Evolutionary conservation across 140 eudicot genomes (phyloP).

Genomic region (Anethum foeniculum): DNA sequence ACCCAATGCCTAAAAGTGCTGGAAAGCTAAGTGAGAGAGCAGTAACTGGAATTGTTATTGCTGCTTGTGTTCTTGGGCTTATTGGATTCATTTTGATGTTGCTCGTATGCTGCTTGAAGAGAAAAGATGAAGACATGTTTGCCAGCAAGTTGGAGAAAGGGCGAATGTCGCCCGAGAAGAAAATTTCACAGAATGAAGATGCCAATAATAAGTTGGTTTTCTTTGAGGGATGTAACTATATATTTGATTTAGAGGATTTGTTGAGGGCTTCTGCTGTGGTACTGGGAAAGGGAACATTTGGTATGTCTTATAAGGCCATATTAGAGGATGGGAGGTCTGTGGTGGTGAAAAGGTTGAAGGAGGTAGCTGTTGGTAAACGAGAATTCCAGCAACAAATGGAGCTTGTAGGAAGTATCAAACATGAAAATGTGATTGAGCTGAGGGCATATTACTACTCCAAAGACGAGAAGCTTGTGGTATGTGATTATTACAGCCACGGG

Average conservation of each 20-base stretch:
- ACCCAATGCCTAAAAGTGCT: slow-evolving; percentile 18
- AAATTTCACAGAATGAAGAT: slow-evolving; percentile 60
- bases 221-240: slow-evolving; percentile 88
- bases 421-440: slow-evolving; percentile 71
- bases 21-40: slow-evolving; percentile 48
- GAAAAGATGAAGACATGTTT: slow-evolving; percentile 40
- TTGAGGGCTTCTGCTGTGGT: slow-evolving; percentile 97
- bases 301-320: slow-evolving; percentile 88
- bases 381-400: slow-evolving; percentile 93
- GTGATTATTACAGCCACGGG: slow-evolving; percentile 68
- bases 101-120: slow-evolving; percentile 44
- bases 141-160: slow-evolving; percentile 66
- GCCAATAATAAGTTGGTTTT: slow-evolving; percentile 67
- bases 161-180: slow-evolving; percentile 74
- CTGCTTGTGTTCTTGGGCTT: slow-evolving; percentile 48
- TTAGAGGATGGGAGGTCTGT: slow-evolving; percentile 86
- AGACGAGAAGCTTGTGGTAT: slow-evolving; percentile 91
- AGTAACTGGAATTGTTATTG: slow-evolving; percentile 46
- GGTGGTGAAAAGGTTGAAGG: slow-evolving; percentile 97
- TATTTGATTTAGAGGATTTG: slow-evolving; percentile 96
- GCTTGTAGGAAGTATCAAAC: slow-evolving; percentile 73
- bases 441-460: slow-evolving; percentile 94
- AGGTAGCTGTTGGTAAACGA: slow-evolving; percentile 61
- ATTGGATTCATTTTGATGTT: slow-evolving; percentile 46
- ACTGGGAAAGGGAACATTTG: slow-evolving; percentile 91